Evolutionary conservation across 805 yeast genomes (phyloP), one percentile per base, ranked within the genome.

Genomic region (Yarrowia divulgata): DNA sequence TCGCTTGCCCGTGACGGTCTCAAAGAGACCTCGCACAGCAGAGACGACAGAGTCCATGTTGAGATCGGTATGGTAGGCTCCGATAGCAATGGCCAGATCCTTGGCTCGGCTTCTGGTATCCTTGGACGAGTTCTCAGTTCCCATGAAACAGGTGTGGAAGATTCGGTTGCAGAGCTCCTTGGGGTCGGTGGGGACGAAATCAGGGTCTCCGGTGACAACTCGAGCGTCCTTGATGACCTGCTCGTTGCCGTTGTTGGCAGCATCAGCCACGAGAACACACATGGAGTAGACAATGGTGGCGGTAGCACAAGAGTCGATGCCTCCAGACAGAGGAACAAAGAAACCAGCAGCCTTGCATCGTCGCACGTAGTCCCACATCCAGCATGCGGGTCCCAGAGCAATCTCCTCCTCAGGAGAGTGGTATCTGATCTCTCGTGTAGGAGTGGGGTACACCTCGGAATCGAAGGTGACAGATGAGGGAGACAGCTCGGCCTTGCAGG

Each of bases 301-400:
- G 0, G 99, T 95, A 1, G 99, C 97, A 81, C 99, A 96, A 43
- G 97, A 90, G 77, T 95, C 99, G 72, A 95, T 94, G 63, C 99
- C 99, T 19, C 99, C 99, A 77, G 97, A 90, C 63, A 95, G 82
- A 0, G 99, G 98, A 57, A 95, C 81, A 79, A 95, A 96, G 77
- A 84, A 95, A 0, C 99, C 99, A 0, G 93, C 91, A 66, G 95
- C 90, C 73, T 86, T 87, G 73, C 97, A 91, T 72, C 99, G 85
- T 77, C 99, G 86, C 70, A 95, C 83, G 76, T 95, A 95, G 78
- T 95, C 99, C 99, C 99, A 95, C 72, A 95, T 79, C 99, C 99
- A 95, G 78, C 99, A 95, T 0, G 99, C 99, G 0, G 99, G 99
- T 0, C 99, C 99, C 54, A 91, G 81, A 0, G 98, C 98, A 73